Percentiles rank a stretch among this genome's conserved stretches.
Evolutionary conservation across 441 rosid species (phyloP).

Genomic region (Populus hybrid): DNA sequence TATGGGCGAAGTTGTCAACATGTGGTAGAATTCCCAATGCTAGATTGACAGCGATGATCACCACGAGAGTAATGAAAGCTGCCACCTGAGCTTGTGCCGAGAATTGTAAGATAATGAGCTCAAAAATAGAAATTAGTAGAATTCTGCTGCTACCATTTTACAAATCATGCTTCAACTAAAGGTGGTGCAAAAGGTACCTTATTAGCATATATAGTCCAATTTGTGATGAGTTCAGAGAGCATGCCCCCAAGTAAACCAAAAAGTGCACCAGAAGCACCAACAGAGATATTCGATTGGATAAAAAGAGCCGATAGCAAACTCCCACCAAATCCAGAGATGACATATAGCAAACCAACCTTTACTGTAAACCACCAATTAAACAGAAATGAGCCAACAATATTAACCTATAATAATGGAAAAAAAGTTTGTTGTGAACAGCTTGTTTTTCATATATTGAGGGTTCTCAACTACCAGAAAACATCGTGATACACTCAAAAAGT

Average conservation of each 20-base stretch:
- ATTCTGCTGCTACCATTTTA: neutral
- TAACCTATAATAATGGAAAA: neutral
- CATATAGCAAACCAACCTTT: conserved; percentile 60
- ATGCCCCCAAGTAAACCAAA: conserved; percentile 86
- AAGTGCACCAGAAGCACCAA: conserved; percentile 94
- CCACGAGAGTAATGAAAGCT: conserved; percentile 53
- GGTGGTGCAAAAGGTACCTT: conserved; percentile 42
- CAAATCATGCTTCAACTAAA: neutral
- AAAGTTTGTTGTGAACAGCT: neutral
- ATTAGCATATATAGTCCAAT: conserved; percentile 76
- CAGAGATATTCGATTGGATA: conserved; percentile 66
- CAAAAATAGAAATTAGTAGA: neutral
- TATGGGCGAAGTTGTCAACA: conserved; percentile 88
- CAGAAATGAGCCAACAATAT: conserved; percentile 9
- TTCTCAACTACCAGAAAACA: neutral
- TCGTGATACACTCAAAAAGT: neutral
- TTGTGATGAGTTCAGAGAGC: conserved; percentile 90
- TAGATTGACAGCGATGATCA: conserved; percentile 65
- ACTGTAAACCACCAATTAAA: conserved; percentile 36
- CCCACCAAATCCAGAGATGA: conserved; percentile 90
- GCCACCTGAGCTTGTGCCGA: conserved; percentile 45
- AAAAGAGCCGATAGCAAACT: conserved; percentile 84
- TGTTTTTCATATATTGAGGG: neutral
- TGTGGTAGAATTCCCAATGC: conserved; percentile 83
- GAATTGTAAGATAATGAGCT: neutral